Base-by-base conservation (phyloP, 257 asterid species). In the Jacaranda copaia region DNA sequence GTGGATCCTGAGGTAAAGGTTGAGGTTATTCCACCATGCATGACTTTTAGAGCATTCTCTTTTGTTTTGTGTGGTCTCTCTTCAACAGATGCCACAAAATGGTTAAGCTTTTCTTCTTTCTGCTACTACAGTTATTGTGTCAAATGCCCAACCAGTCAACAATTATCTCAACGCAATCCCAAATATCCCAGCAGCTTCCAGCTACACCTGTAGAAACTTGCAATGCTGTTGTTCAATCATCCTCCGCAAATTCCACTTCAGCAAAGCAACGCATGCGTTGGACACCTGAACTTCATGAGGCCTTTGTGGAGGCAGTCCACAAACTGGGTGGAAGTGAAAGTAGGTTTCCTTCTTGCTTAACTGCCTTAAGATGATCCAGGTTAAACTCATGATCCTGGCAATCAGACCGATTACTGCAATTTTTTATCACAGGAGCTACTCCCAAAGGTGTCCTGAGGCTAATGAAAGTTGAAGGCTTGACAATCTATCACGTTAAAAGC, bases 311-410 rank as follows among this genome's bases (percentile, higher is more conserved):
- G 59, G 93, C 98, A 39, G 97, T 93, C 73, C 87, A 76, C 85
- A 88, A 88, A 85, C 97, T 93, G 79, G 98, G 98, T 81, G 97
- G 97, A 60, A 89, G 97, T 72, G 98, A 93, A 87, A 88, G 98
- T 93, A 87, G 83, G 73, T 70, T 74, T 35, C 77, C 25, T 49
- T 56, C 51, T 69, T 78, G 16, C 52, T 80, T 74, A 68, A 61
- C 39, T 64, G 64, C 67, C 65, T 78, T 32, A 70, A 12, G 58
- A 42, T 15, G 59, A n/a, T 72, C 40, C 48, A 15, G 10, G 63
- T 68, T 51, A 20, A 46, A 55, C 36, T 11, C 45, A 36, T 13
- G 68, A 11, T 19, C 39, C 45, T 10, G 6, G 15, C n/a, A 63
- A 32, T 69, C 69, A 12, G 16, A 16, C 16, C 36, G 14, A 45